Percentiles rank a stretch among this genome's conserved stretches.
These are phyloP conservation scores for Mortierella hygrophila DNA, from an alignment of 192 early-diverging fungal species.

Conservation along the genomic window DNA sequence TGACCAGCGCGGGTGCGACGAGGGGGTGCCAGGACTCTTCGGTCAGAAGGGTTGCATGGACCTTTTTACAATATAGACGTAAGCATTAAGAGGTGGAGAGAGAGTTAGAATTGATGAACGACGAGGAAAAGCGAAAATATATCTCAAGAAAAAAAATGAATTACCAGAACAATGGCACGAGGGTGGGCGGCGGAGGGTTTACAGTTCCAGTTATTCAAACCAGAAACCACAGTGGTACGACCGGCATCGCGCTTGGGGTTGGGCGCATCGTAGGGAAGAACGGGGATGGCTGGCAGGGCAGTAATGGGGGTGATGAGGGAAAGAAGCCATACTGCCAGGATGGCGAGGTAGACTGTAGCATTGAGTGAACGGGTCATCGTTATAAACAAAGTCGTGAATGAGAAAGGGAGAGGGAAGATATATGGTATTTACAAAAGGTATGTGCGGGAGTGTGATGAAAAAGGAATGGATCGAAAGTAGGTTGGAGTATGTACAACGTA, in stretches of 20 bases:
- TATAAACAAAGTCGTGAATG: not conserved
- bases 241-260: constrained; percentile 10
- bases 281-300: not conserved
- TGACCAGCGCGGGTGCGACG: constrained; percentile 16
- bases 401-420: not conserved
- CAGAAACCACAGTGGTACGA: not conserved
- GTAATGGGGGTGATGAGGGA: not conserved
- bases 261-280: constrained; percentile 5
- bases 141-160: not conserved
- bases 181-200: constrained; percentile 5
- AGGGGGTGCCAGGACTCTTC: constrained; percentile 28
- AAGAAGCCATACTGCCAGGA: not conserved
- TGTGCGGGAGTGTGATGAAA: not conserved
- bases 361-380: not conserved
- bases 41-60: constrained; percentile 11
- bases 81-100: too few species aligned
- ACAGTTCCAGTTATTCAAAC: constrained; percentile 2
- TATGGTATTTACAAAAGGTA: not conserved
- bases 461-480: not conserved
- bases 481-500: constrained; percentile 14
- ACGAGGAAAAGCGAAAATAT: not conserved
- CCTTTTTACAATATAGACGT: not conserved
- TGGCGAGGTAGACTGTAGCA: not conserved
- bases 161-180: constrained; percentile 5
- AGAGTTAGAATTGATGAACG: too few species aligned